phyloP scores from a whole-genome alignment of 2,329 filamentous ascomycete genomes.

The Exophiala phaeomuriformis region DNA sequence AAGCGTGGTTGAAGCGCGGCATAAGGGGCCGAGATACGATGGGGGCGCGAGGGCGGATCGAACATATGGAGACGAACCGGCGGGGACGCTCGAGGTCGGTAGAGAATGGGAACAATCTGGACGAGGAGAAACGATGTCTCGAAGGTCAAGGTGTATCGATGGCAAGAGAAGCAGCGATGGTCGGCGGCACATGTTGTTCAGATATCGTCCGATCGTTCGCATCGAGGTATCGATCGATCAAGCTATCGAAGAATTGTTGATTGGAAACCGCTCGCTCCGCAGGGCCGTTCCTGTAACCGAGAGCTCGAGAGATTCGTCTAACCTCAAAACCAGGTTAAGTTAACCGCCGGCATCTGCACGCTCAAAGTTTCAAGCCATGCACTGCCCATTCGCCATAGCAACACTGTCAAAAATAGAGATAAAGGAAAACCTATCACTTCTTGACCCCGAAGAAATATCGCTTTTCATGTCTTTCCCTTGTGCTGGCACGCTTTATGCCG shows the following conservation, averaged over 20 bases:
- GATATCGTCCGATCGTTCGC: conserved; percentile 21
- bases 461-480: neutral
- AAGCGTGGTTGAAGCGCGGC: neutral
- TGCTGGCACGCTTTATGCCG: neutral
- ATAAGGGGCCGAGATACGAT: neutral
- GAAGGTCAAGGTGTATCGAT: conserved; percentile 10
- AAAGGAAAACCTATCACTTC: conserved; percentile 14
- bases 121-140: conserved; percentile 6
- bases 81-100: neutral
- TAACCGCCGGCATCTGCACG: conserved; percentile 9
- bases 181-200: conserved; percentile 13
- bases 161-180: conserved; percentile 7
- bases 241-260: conserved; percentile 19
- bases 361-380: conserved; percentile 13
- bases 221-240: conserved; percentile 22
- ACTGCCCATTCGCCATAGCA: conserved; percentile 11
- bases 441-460: neutral
- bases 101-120: conserved; percentile 3
- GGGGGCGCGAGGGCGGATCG: neutral
- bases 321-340: conserved; percentile 20
- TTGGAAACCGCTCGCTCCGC: conserved; percentile 8
- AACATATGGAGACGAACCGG: neutral
- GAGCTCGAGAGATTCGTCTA: conserved; percentile 23
- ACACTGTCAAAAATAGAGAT: conserved; percentile 13
- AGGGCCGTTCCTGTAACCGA: conserved; percentile 17